Conservation (phyloP, 1,139 yeast genomes). For the Hyphopichia burtonii region DNA sequence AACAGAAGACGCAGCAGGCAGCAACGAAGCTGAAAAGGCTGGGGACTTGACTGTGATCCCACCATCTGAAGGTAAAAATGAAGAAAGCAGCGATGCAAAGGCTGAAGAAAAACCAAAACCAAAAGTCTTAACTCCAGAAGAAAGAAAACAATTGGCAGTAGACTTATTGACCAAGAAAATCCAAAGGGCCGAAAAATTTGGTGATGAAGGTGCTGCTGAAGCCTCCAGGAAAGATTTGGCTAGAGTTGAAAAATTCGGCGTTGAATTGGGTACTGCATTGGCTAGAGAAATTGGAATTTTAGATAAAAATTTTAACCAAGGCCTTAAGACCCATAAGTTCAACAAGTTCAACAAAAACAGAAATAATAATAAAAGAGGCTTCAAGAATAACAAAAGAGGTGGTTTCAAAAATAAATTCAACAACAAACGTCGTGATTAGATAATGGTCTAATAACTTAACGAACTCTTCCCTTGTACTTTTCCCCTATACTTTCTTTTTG, state of each 20-base stretch:
- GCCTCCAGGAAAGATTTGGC: slow-evolving; percentile 58
- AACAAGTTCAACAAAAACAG: not conserved
- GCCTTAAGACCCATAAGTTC: slow-evolving; percentile 4
- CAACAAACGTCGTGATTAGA: slow-evolving; percentile 1
- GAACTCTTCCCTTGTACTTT: not conserved
- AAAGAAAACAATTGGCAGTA: slow-evolving; percentile 65
- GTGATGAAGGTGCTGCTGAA: slow-evolving; percentile 55
- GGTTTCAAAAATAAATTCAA: slow-evolving; percentile 6
- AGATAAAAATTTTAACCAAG: slow-evolving; percentile 29
- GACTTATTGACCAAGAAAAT: slow-evolving; percentile 68
- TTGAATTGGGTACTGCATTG: slow-evolving; percentile 64
- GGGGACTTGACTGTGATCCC: slow-evolving; percentile 13
- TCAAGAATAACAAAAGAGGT: slow-evolving; percentile 6
- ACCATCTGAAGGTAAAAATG: slow-evolving; percentile 11
- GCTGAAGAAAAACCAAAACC: slow-evolving; percentile 25
- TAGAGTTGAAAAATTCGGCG: slow-evolving; percentile 83
- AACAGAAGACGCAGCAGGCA: not conserved
- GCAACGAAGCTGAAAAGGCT: slow-evolving; percentile 2
- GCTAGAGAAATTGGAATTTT: slow-evolving; percentile 66
- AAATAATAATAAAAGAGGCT: slow-evolving; percentile 8
- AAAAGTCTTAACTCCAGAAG: slow-evolving; percentile 59
- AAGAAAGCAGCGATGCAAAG: slow-evolving; percentile 7
- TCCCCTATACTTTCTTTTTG: not conserved
- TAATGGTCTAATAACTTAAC: not conserved
- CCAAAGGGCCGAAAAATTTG: slow-evolving; percentile 75